phyloP scores from a whole-genome alignment of 1,284 basidiomycete species.

The Meripilus lineatus region DNA sequence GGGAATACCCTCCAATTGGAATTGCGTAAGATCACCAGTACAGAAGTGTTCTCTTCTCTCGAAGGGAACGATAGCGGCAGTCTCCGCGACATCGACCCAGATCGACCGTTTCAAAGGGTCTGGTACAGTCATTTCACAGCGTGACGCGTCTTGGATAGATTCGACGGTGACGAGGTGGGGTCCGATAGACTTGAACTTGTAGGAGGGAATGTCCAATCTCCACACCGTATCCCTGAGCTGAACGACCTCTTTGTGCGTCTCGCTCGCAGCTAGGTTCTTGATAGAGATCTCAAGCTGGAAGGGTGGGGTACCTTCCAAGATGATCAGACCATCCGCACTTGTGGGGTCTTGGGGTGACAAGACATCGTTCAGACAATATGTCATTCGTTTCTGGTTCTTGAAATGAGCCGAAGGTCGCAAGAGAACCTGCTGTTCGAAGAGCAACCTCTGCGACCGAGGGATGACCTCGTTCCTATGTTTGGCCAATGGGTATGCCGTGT shows the following conservation, averaged over 20 bases:
- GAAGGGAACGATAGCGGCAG: conserved; percentile 86
- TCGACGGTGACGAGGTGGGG: conserved; percentile 79
- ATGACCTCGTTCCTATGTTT: conserved; percentile 58
- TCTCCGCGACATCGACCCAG: conserved; percentile 89
- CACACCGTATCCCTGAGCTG: conserved; percentile 60
- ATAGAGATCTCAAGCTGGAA: conserved; percentile 78
- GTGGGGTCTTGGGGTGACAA: conserved; percentile 49
- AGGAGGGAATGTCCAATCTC: conserved; percentile 71
- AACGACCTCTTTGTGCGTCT: conserved; percentile 54
- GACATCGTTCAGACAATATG: conserved; percentile 74
- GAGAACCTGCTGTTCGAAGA: conserved; percentile 84
- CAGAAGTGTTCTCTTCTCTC: conserved; percentile 81
- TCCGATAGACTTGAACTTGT: conserved; percentile 73
- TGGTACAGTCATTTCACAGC: conserved; percentile 68
- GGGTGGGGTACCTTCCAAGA: conserved; percentile 79
- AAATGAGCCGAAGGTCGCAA: conserved; percentile 76
- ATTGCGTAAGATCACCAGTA: conserved; percentile 87
- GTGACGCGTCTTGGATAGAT: conserved; percentile 71
- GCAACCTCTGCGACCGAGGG: conserved; percentile 54
- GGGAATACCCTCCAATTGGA: conserved; percentile 91
- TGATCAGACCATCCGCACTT: conserved; percentile 57
- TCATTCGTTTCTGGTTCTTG: conserved; percentile 57
- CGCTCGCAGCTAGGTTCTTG: conserved; percentile 68
- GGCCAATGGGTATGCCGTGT: conserved; percentile 78
- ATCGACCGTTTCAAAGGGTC: conserved; percentile 64